Conservation (phyloP, 75 land plant genomes). For the Isoetes taiwanensis region DNA sequence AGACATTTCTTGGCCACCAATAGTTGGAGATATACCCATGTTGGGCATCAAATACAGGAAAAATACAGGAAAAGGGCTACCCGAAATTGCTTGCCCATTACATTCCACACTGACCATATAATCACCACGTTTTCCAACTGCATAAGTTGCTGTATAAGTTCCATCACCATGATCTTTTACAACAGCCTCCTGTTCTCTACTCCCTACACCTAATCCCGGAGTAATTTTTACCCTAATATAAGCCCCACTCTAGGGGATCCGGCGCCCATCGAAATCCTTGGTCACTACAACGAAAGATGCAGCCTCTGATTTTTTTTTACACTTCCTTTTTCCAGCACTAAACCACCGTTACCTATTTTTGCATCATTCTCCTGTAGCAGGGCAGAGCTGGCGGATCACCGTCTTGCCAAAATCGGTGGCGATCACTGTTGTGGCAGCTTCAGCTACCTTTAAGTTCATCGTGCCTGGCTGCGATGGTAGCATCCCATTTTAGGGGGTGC, state of each 20-base stretch:
- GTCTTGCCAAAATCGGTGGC: no score
- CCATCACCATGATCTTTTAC: constrained; percentile 84
- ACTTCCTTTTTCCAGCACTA: no score
- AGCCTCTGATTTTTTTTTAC: no score
- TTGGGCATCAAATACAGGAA: constrained; percentile 26
- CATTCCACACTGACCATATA: constrained; percentile 84
- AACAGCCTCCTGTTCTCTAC: constrained; percentile 62
- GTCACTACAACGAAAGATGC: constrained; percentile 54
- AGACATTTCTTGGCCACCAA: constrained; percentile 20
- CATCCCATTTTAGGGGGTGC: no score
- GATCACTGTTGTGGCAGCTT: no score
- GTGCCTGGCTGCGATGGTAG: no score
- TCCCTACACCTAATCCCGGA: constrained; percentile 80
- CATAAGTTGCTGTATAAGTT: constrained; percentile 69
- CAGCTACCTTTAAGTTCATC: no score
- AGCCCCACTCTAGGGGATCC: constrained; percentile 51
- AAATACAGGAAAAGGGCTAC: constrained; percentile 94
- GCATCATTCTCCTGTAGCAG: no score
- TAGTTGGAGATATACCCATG: constrained; percentile 6
- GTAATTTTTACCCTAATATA: constrained; percentile 44
- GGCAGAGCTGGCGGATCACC: no score
- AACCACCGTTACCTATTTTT: no score
- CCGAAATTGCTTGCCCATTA: constrained; percentile 58
- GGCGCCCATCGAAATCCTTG: constrained; percentile 67
- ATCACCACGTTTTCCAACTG: constrained; percentile 77